A percentile compares a stretch with the other conserved stretches of the same genome.
Conservation (phyloP, 257 asterid species). For the Nicotiana sylvestris region DNA sequence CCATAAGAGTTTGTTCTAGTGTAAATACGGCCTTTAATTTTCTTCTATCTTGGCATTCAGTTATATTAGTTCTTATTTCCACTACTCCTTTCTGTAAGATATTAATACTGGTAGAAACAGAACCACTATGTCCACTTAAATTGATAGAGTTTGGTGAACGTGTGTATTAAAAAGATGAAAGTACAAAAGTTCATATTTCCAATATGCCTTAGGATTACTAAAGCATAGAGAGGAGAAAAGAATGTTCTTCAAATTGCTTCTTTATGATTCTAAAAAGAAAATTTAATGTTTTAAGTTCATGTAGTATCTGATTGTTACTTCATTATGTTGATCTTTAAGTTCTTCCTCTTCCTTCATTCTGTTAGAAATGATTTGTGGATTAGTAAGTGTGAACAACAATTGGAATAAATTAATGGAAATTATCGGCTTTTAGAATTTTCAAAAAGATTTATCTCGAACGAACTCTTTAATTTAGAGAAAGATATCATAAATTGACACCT, state of each 20-base stretch:
- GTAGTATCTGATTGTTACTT: too few relatives aligned
- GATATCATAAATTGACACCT: background rate
- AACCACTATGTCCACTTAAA: background rate
- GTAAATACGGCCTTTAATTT: background rate
- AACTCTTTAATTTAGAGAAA: background rate
- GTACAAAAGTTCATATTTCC: background rate
- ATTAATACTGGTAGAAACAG: background rate
- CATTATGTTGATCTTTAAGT: too few relatives aligned
- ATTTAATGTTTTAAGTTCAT: too few relatives aligned
- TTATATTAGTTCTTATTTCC: slow-evolving; percentile 1
- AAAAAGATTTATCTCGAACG: background rate
- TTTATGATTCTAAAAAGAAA: too few relatives aligned
- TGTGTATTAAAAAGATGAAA: background rate
- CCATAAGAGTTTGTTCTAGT: slow-evolving; percentile 55
- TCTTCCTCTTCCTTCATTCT: too few relatives aligned
- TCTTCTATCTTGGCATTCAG: background rate
- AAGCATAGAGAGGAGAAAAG: too few relatives aligned
- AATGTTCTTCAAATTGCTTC: too few relatives aligned
- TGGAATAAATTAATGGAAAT: too few relatives aligned
- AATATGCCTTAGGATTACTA: too few relatives aligned
- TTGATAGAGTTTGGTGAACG: background rate
- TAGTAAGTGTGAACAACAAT: too few relatives aligned
- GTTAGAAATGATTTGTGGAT: too few relatives aligned
- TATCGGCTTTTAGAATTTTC: background rate
- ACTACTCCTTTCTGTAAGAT: background rate